Evolutionary conservation across 805 yeast species (phyloP).

Genomic region (Kluyveromyces aestuarii): DNA sequence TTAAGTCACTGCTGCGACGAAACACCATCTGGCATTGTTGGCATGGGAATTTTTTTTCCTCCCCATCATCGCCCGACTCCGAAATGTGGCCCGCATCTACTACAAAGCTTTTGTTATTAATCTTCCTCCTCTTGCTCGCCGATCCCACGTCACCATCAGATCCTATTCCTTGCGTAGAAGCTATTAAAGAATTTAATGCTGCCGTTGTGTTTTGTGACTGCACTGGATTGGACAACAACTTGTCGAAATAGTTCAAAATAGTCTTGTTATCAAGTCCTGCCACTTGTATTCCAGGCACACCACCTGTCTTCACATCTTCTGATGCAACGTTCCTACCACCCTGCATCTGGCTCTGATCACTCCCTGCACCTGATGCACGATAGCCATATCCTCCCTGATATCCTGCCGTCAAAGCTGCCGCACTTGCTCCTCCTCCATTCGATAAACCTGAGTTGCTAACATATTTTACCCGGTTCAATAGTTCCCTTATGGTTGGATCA

Average conservation of each 20-base stretch:
- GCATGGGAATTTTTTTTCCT: slow-evolving; percentile 44
- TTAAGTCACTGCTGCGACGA: slow-evolving; percentile 58
- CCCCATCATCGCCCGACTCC: background rate
- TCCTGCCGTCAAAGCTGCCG: background rate
- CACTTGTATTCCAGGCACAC: background rate
- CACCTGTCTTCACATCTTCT: background rate
- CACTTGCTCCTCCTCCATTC: background rate
- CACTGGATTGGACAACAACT: slow-evolving; percentile 4
- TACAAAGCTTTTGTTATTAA: background rate
- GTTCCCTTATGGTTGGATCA: slow-evolving; percentile 24
- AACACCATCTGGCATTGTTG: slow-evolving; percentile 52
- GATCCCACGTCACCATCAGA: background rate
- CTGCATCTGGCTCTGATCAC: no score
- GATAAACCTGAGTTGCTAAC: slow-evolving; percentile 6
- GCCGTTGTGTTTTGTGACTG: background rate
- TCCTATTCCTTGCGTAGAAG: background rate
- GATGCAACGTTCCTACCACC: background rate
- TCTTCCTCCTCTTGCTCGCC: background rate
- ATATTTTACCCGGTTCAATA: slow-evolving; percentile 20
- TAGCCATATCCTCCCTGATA: background rate
- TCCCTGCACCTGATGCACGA: background rate
- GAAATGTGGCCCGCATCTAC: background rate
- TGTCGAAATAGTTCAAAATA: slow-evolving; percentile 8
- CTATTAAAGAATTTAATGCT: background rate
- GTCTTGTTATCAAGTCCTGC: slow-evolving; percentile 5